Percentiles rank a stretch among this genome's conserved stretches.
Evolutionary conservation across 2,329 filamentous ascomycete genomes (phyloP).

Genomic region (Colletotrichum musae): DNA sequence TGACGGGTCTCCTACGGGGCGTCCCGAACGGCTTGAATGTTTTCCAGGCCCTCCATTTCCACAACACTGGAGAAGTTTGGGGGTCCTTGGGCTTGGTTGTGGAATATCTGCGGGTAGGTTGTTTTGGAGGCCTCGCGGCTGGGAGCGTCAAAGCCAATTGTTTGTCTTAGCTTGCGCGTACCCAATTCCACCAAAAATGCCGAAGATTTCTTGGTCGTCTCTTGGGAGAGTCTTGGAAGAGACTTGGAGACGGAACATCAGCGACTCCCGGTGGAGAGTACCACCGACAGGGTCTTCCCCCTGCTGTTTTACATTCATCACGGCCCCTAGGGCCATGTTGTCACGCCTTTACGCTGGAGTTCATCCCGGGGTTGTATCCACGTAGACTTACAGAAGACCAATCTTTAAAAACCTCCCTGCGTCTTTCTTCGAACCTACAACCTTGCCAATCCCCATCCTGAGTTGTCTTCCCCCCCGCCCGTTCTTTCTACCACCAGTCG

Average conservation of each 20-base stretch:
- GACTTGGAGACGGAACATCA: background rate
- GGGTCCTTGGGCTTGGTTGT: background rate
- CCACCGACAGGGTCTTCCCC: background rate
- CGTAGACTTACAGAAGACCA: background rate
- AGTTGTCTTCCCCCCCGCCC: too few relatives aligned
- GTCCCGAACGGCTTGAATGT: constrained; percentile 20
- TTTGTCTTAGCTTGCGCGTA: constrained; percentile 31
- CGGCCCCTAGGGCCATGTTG: background rate
- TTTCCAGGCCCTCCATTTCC: background rate
- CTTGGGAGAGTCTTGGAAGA: constrained; percentile 5
- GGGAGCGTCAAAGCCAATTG: background rate
- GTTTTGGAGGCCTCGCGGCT: constrained; percentile 11
- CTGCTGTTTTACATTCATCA: constrained; percentile 21
- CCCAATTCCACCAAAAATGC: constrained; percentile 15
- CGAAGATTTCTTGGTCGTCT: background rate
- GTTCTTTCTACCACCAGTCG: too few relatives aligned
- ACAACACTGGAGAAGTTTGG: background rate
- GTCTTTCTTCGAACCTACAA: background rate
- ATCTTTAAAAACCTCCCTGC: constrained; percentile 27
- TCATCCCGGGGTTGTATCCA: constrained; percentile 23
- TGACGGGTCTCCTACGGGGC: background rate
- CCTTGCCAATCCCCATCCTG: background rate
- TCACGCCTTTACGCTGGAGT: background rate
- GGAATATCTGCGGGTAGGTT: too few relatives aligned
- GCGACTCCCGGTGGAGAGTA: background rate